Evolutionary conservation across 768 basidiomycete genomes (phyloP), one percentile per base, ranked within the genome.

Genomic region (Amanita brunnescens): DNA sequence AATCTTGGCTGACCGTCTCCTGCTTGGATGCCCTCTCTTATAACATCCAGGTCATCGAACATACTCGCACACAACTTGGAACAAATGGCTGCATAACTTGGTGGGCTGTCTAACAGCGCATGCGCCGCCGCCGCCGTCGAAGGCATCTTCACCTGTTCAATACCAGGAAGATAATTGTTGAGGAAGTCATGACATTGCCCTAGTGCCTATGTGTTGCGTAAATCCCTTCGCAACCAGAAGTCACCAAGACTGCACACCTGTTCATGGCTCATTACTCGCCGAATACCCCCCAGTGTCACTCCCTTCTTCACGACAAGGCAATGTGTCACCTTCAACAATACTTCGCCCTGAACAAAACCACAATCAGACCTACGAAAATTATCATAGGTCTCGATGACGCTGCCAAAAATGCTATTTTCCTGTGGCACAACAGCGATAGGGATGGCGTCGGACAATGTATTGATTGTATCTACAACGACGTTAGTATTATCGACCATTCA

Each of bases 131-230:
- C 74, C 0, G 86, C 86, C 6, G 88, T 91, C 5, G 88, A 91
- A 6, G 79, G 59, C n/a, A 75, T 80, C 58, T 76, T 80, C 47
- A 82, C 70, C 24, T 75, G 62, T 1, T 68, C 61, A 3, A 76
- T 83, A 18, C 58, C 56, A 0, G 87, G 81, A 18, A 91, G 63
- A 39, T 78, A 62, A 47, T 65, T 59, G 10, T 66, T 58, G 16
- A 91, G 64, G 65, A 85, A 91, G 14, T 61, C 67, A n/a, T 70
- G 71, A 63, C 88, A 91, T 65, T 91, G 88, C 13, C 88, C 88
- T 21, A 91, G 64, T 12, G 87, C 87, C 87, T 90, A 33, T 21
- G 20, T 49, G 8, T 6, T 12, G 10, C 26, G 21, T 29, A 8
- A 30, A 39, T n/a, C 12, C 37, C 10, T 14, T 3, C 6, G 23